These are phyloP conservation scores for Neospermospora avenae DNA, from an alignment of 2,329 filamentous ascomycete genomes.

Conservation along the genomic window DNA sequence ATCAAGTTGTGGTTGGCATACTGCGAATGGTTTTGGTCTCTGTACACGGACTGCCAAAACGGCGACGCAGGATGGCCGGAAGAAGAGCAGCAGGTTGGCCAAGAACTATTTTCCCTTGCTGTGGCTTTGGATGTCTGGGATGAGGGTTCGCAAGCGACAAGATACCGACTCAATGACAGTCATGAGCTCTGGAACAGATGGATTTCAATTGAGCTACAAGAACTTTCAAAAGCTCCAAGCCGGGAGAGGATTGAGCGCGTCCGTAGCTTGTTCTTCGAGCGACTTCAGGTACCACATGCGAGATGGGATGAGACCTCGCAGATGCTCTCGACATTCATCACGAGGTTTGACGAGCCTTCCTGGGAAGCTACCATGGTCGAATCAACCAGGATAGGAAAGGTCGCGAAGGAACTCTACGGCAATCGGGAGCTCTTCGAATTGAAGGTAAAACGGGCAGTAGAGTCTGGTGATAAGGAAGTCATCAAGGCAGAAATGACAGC, in stretches of 20 bases:
- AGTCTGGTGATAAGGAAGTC: slow-evolving; percentile 52
- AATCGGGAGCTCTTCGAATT: slow-evolving; percentile 67
- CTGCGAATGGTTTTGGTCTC: slow-evolving; percentile 72
- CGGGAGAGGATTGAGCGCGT: slow-evolving; percentile 60
- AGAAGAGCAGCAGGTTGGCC: slow-evolving; percentile 66
- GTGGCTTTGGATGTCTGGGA: slow-evolving; percentile 66
- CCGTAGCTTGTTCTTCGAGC: slow-evolving; percentile 65
- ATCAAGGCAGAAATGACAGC: slow-evolving; percentile 53
- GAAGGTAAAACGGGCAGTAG: slow-evolving; percentile 56
- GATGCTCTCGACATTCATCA: slow-evolving; percentile 70
- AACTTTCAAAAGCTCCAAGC: slow-evolving; percentile 55
- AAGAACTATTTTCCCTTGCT: slow-evolving; percentile 69
- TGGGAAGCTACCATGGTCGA: slow-evolving; percentile 74
- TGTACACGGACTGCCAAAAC: slow-evolving; percentile 63
- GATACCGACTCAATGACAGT: slow-evolving; percentile 73
- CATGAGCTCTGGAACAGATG: slow-evolving; percentile 78
- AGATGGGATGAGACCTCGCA: slow-evolving; percentile 74
- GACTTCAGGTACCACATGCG: slow-evolving; percentile 68
- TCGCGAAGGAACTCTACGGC: slow-evolving; percentile 61
- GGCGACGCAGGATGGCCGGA: slow-evolving; percentile 55
- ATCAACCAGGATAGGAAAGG: slow-evolving; percentile 58
- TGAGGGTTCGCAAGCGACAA: slow-evolving; percentile 67
- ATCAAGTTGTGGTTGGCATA: slow-evolving; percentile 73
- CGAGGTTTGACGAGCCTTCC: slow-evolving; percentile 64
- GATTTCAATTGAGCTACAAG: slow-evolving; percentile 67